Evolutionary conservation across 495 filamentous ascomycete genomes (phyloP), one percentile per base, ranked within the genome.

Genomic region (Cercophora scortea): DNA sequence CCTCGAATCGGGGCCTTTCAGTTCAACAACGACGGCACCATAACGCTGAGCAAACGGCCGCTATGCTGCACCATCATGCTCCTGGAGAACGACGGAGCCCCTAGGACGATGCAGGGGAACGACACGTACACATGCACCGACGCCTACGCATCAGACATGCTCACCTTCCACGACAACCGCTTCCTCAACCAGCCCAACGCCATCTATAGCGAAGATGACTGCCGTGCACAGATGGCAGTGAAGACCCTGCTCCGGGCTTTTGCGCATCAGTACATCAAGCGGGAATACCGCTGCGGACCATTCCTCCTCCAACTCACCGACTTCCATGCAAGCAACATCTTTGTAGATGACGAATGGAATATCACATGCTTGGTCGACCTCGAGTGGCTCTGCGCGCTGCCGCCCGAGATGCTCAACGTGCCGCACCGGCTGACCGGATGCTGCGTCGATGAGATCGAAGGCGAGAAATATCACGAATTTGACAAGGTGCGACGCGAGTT

Each of bases 1-100:
- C 60, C 63, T 2, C 61, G 55, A 8, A 75, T 75, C 33, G 71
- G 70, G 1, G 62, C 72, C 12, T 68, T 69, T 47, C 60, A 45
- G 0, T 54, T 74, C 17, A 42, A 62, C 42, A 46, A 60, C 40
- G 43, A 64, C 48, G 63, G 71, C 16, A 47, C 49, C 0, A 16
- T 71, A 5, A 46, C 52, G 2, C 54, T 71, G 13, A 57, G 49
- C 5, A 75, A 73, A 53, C 64, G 68, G 0, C 69, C 68, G 7
- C 54, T 73, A 1, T 50, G 41, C 8, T 57, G 60, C 53, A 45
- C 43, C 2, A 50, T 67, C n/a, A 51, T 61, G 19, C 41, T 59
- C n/a, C 47, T 67, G 4, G 67, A 73, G 44, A 73, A 71, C 49
- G 64, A 61, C 13, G 58, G 58, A 3, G 59, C 66, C 18, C 60